Evolutionary conservation across 2,329 filamentous ascomycete species (phyloP).

Genomic region (Phaeophleospora eucalypticola): DNA sequence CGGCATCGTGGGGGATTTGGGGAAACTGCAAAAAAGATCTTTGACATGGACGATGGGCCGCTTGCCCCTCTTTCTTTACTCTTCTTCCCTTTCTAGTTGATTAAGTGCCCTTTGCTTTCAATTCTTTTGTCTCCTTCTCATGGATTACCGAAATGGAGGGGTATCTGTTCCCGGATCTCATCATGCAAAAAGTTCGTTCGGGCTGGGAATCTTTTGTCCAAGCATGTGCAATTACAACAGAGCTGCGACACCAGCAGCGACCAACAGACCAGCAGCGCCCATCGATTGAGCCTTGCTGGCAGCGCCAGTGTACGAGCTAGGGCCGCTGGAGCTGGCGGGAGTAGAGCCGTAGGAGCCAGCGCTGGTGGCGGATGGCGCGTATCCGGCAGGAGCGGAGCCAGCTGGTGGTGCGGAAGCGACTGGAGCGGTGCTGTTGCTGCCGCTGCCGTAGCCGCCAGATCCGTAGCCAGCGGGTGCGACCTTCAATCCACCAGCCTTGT

Average conservation of each 20-base stretch:
- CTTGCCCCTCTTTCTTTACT: no score
- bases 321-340: constrained; percentile 1
- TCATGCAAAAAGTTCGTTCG: not conserved
- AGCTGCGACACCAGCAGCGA: constrained; percentile 7
- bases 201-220: not conserved
- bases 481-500: constrained; percentile 25
- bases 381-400: not conserved
- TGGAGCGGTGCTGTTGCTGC: constrained; percentile 1
- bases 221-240: constrained; percentile 3
- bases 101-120: not conserved
- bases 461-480: constrained; percentile 1
- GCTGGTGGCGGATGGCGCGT: not conserved
- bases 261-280: constrained; percentile 7
- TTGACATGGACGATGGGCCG: no score
- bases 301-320: constrained; percentile 5
- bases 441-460: not conserved
- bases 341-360: constrained; percentile 1
- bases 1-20: no score
- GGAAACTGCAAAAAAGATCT: no score
- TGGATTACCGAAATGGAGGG: not conserved
- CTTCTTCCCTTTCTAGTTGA: no score
- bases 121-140: not conserved
- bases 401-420: not conserved
- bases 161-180: not conserved
- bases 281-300: constrained; percentile 7